Base-by-base conservation (phyloP, 768 basidiomycete genomes). In the Tulasnella sp. region DNA sequence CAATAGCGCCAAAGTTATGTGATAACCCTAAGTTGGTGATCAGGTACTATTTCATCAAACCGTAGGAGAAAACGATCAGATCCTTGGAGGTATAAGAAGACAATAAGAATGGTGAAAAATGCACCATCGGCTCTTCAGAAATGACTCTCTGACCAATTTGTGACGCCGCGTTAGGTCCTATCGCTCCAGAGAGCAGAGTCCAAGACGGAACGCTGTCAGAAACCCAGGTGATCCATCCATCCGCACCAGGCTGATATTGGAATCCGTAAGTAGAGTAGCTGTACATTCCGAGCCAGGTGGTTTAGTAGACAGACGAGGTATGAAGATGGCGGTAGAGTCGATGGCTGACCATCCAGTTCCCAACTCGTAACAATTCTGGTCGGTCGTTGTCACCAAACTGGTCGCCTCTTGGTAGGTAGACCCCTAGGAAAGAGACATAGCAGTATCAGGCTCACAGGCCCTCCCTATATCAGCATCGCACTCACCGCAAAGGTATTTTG, bases 91-190 rank as follows among this genome's bases (percentile, higher is more conserved):
- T 21, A 30, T 24, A 10, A 34, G 38, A 7, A 13, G 24, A n/a
- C 4, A 15, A 38, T 15, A 5, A 38, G 34, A 27, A 27, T 17
- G 2, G 15, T 13, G n/a, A 5, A 51, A 21, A 27, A 42, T 27
- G 13, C 67, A 85, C 84, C 86, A 95, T 82, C 2, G 91, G 91
- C 68, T 95, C 91, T 64, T 86, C 82, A 0, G 90, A 79, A 42
- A 94, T 73, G 10, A 85, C 82, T 59, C 91, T 74, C 32, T 78
- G 75, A 13, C 81, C 71, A 60, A 92, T 86, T 64, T 86, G 73
- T 1, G 82, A 81, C 26, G 67, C 64, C 1, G 73, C 38, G 68
- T 94, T 83, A 1, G 84, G 78, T 2, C 68, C 80, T 72, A 90
- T 75, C 11, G 82, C 88, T 29, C 74, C 70, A 19, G 78, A 77